These are phyloP conservation scores for Hygrocybe punicea DNA, from an alignment of 768 basidiomycete species.

Conservation along the genomic window DNA sequence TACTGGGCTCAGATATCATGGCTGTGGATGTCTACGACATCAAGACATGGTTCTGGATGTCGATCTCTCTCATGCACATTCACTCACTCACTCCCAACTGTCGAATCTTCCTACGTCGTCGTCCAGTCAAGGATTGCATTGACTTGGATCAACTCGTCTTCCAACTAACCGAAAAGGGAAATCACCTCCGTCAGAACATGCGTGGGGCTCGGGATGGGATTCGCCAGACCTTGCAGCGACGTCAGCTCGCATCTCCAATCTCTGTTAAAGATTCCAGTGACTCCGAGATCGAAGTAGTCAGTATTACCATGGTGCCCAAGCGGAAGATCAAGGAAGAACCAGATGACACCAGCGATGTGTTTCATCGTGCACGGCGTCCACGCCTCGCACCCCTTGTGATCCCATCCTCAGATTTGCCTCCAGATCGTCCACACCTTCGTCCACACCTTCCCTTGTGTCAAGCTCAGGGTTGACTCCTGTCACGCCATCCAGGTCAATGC, in stretches of 20 bases:
- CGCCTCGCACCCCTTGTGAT: neutral
- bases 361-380: neutral
- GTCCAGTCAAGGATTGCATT: neutral
- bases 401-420: conserved; percentile 54
- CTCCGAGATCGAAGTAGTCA: neutral
- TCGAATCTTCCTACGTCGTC: neutral
- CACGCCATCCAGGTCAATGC: conserved; percentile 15
- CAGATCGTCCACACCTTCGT: conserved; percentile 39
- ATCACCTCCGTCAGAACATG: neutral
- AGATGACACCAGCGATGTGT: neutral
- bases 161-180: neutral
- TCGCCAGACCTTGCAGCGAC: neutral
- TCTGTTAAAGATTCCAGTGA: neutral
- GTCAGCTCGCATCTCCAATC: neutral
- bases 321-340: neutral
- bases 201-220: neutral
- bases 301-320: neutral
- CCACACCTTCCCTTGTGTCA: conserved; percentile 34
- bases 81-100: neutral
- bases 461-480: too few relatives aligned
- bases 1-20: neutral
- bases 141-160: neutral
- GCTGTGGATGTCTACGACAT: neutral
- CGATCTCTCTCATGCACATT: neutral
- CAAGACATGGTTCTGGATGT: neutral